Evolutionary conservation across 2,329 filamentous ascomycete species (phyloP).

Genomic region (Xylaria polymorpha): DNA sequence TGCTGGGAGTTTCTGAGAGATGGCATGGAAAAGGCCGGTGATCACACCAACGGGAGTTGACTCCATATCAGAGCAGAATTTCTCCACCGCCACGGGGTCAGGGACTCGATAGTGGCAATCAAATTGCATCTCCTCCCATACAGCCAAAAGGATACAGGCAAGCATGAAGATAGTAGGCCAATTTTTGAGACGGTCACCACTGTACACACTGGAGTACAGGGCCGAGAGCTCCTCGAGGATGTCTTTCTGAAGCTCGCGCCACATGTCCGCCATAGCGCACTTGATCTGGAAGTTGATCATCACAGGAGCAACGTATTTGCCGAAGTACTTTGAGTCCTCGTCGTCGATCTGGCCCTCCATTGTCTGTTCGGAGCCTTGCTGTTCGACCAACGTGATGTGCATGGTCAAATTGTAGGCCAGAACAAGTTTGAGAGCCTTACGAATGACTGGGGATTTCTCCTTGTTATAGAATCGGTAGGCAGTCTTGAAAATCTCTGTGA

Average conservation of each 20-base stretch:
- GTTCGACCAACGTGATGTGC: slow-evolving; percentile 94
- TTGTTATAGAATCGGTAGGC: slow-evolving; percentile 93
- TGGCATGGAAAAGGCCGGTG: slow-evolving; percentile 95
- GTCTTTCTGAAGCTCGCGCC: slow-evolving; percentile 96
- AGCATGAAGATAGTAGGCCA: slow-evolving; percentile 99
- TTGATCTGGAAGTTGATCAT: slow-evolving; percentile 99
- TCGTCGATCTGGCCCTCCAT: slow-evolving; percentile 88
- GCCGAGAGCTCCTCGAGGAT: slow-evolving; percentile 92
- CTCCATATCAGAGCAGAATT: slow-evolving; percentile 98
- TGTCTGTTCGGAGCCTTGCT: slow-evolving; percentile 81
- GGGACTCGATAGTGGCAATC: slow-evolving; percentile 96
- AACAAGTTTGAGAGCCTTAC: slow-evolving; percentile 94
- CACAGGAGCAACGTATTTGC: slow-evolving; percentile 91
- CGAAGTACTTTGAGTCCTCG: slow-evolving; percentile 85
- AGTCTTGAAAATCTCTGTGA: slow-evolving; percentile 96
- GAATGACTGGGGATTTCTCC: slow-evolving; percentile 87
- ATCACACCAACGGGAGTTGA: slow-evolving; percentile 95
- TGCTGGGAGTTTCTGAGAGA: slow-evolving; percentile 93
- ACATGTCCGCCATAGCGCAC: slow-evolving; percentile 96
- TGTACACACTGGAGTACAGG: slow-evolving; percentile 97
- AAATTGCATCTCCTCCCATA: slow-evolving; percentile 99
- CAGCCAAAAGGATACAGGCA: slow-evolving; percentile 88
- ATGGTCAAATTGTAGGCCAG: slow-evolving; percentile 95
- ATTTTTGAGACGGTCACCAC: slow-evolving; percentile 96
- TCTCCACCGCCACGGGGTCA: slow-evolving; percentile 84